A percentile compares a stretch with the other conserved stretches of the same genome.
Evolutionary conservation across 1,284 basidiomycete species (phyloP).

Genomic region (Cryptococcus depauperatus): DNA sequence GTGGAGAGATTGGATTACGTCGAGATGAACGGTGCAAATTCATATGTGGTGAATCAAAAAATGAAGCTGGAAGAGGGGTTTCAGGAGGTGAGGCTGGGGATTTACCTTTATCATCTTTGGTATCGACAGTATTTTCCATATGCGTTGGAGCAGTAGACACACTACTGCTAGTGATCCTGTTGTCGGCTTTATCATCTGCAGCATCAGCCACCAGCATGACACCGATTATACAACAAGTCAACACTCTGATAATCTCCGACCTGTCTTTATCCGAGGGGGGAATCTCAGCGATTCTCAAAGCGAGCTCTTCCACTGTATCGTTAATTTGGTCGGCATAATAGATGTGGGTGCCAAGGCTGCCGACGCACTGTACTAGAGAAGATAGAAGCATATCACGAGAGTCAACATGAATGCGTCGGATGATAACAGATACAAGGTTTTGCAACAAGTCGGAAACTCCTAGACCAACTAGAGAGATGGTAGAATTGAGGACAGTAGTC

Average conservation of each 20-base stretch:
- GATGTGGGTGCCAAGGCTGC: conserved; percentile 71
- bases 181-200: conserved; percentile 29
- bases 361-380: conserved; percentile 67
- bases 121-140: not conserved
- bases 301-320: conserved; percentile 79
- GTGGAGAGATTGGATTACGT: conserved; percentile 65
- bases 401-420: conserved; percentile 61
- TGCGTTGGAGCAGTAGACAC: not conserved
- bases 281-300: conserved; percentile 57
- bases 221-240: conserved; percentile 35
- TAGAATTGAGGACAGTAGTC: conserved; percentile 67
- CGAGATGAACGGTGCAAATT: conserved; percentile 34
- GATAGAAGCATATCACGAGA: conserved; percentile 62
- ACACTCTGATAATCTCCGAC: conserved; percentile 58
- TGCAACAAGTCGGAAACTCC: conserved; percentile 83
- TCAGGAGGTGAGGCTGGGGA: conserved; percentile 23
- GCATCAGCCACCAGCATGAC: conserved; percentile 31
- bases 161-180: not conserved
- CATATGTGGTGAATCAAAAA: conserved; percentile 12
- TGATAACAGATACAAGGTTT: conserved; percentile 63
- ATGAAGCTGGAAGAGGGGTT: conserved; percentile 13
- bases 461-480: conserved; percentile 75
- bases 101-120: conserved; percentile 29
- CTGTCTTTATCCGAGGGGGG: conserved; percentile 49
- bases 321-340: conserved; percentile 96